phyloP scores from a whole-genome alignment of 192 early-diverging fungal species.

The Dimargaris cristalligena region DNA sequence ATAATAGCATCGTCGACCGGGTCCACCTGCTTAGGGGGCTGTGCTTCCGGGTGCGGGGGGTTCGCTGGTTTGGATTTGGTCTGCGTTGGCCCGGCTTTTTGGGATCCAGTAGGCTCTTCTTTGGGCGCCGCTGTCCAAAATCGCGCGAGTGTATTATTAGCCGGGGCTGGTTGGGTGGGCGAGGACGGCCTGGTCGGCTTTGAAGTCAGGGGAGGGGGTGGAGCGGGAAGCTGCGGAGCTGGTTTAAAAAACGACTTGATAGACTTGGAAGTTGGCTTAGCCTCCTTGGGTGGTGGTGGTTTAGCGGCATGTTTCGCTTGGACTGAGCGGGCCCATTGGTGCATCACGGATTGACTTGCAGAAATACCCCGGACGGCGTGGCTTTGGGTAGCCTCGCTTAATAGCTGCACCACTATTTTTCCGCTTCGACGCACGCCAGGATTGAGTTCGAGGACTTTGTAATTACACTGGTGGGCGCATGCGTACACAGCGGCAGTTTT shows the following conservation, averaged over 20 bases:
- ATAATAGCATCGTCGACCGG: neutral
- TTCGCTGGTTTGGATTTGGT: too few relatives aligned
- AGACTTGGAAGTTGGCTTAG: neutral
- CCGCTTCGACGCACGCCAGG: conserved; percentile 45
- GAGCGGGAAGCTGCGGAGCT: too few relatives aligned
- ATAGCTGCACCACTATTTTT: conserved; percentile 41
- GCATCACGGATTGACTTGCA: neutral
- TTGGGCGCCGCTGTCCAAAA: too few relatives aligned
- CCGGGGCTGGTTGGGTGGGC: too few relatives aligned
- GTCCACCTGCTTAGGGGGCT: too few relatives aligned
- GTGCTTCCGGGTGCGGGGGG: too few relatives aligned
- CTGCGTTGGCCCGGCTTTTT: too few relatives aligned
- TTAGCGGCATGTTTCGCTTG: neutral
- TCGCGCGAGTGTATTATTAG: too few relatives aligned
- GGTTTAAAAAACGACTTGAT: neutral
- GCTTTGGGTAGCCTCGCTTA: conserved; percentile 55
- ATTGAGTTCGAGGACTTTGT: conserved; percentile 60
- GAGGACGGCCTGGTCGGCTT: too few relatives aligned
- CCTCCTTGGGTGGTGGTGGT: neutral
- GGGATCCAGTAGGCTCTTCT: too few relatives aligned
- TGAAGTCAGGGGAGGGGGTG: too few relatives aligned
- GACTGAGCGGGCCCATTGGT: conserved; percentile 13
- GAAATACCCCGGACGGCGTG: conserved; percentile 36
- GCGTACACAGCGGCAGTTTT: conserved; percentile 59
- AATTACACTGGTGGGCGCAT: conserved; percentile 51